Percentiles rank a stretch among this genome's conserved stretches.
These are phyloP conservation scores for Smallanthus sonchifolius DNA, from an alignment of 129 eudicot genomes.

Conservation along the genomic window DNA sequence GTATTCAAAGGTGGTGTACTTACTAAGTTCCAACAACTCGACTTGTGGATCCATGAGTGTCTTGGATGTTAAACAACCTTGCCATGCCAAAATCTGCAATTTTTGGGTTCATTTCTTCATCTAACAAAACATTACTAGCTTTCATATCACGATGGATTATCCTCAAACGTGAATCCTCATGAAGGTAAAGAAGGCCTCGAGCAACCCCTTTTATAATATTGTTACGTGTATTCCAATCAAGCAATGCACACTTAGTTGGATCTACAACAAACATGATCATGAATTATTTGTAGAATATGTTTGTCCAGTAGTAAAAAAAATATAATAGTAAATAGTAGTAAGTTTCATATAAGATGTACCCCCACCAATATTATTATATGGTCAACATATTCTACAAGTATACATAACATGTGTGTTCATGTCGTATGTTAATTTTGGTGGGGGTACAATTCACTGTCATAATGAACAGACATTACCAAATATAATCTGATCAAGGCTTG, in stretches of 20 bases:
- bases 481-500: slow-evolving; percentile 1
- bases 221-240: neutral
- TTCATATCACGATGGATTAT: slow-evolving; percentile 44
- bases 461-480: neutral
- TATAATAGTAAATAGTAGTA: neutral
- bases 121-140: slow-evolving; percentile 43
- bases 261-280: neutral
- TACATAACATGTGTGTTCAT: neutral
- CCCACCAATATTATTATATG: neutral
- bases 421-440: no score
- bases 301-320: no score
- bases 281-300: no score
- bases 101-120: slow-evolving; percentile 41
- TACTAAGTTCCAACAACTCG: slow-evolving; percentile 36
- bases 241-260: neutral
- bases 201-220: neutral
- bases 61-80: no score
- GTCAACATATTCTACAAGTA: neutral
- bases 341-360: no score
- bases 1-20: slow-evolving; percentile 9
- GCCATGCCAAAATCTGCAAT: slow-evolving; percentile 47
- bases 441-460: no score
- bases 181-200: slow-evolving; percentile 11
- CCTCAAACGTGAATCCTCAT: slow-evolving; percentile 32
- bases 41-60: slow-evolving; percentile 17